phyloP scores from a whole-genome alignment of 2,329 filamentous ascomycete genomes.

The Monascus ruber region DNA sequence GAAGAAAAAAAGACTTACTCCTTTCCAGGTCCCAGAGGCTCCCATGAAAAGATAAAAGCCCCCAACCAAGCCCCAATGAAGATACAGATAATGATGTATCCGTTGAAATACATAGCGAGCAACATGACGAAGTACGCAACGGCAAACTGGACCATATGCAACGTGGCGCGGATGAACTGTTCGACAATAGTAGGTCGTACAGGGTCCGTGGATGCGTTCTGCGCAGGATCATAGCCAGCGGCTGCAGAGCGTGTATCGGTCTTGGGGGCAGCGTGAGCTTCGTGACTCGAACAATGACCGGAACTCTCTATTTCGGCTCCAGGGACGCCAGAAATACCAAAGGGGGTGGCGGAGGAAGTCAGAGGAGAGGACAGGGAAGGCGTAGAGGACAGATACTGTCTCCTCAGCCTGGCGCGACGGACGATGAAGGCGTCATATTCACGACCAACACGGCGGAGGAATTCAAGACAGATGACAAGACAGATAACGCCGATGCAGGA shows the following conservation, averaged over 20 bases:
- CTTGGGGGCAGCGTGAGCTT: not conserved
- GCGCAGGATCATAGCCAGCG: not conserved
- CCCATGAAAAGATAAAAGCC: slow-evolving; percentile 63
- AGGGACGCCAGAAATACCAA: not conserved
- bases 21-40: slow-evolving; percentile 20
- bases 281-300: not conserved
- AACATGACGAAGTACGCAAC: slow-evolving; percentile 71
- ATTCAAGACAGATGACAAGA: slow-evolving; percentile 62
- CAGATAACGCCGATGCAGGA: slow-evolving; percentile 67
- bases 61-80: slow-evolving; percentile 66
- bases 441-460: slow-evolving; percentile 56
- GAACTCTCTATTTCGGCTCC: not conserved
- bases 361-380: not conserved
- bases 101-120: slow-evolving; percentile 54
- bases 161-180: slow-evolving; percentile 53
- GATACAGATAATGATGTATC: slow-evolving; percentile 72
- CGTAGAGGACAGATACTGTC: slow-evolving; percentile 8
- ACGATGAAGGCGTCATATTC: slow-evolving; percentile 62
- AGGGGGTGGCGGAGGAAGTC: not conserved
- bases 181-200: slow-evolving; percentile 51
- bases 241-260: not conserved
- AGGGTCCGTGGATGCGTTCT: slow-evolving; percentile 5
- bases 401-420: slow-evolving; percentile 34
- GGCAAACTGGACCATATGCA: slow-evolving; percentile 62
- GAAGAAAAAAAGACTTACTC: slow-evolving; percentile 8